Conservation (phyloP, 371 early-diverging fungal genomes). For the Catenaria anguillulae region DNA sequence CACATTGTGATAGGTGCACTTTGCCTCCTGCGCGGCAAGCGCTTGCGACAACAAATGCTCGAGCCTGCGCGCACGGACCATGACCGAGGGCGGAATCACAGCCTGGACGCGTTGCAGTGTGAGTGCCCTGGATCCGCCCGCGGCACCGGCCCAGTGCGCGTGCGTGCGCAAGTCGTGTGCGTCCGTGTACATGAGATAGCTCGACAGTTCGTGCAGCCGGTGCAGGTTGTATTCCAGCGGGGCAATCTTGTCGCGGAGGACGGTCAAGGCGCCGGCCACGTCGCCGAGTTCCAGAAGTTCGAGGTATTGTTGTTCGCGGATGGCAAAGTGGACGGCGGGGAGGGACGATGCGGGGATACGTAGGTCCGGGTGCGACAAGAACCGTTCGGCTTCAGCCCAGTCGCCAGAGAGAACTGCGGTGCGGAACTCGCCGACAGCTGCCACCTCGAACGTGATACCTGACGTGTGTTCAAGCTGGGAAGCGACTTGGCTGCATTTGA, state of each 20-base stretch:
- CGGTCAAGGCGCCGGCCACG: constrained; percentile 44
- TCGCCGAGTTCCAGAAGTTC: constrained; percentile 51
- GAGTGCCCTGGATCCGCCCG: constrained; percentile 49
- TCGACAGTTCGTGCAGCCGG: constrained; percentile 29
- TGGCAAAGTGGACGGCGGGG: not conserved
- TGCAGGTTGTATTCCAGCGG: constrained; percentile 45
- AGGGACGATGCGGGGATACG: constrained; percentile 17
- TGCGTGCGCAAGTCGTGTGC: constrained; percentile 32
- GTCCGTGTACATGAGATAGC: constrained; percentile 40
- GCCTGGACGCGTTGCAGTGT: constrained; percentile 51
- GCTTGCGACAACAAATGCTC: constrained; percentile 69
- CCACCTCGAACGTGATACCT: constrained; percentile 47
- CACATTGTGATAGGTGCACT: constrained; percentile 62
- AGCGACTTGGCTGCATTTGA: constrained; percentile 35
- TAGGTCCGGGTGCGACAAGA: constrained; percentile 30
- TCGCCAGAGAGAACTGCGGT: constrained; percentile 47
- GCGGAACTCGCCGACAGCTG: constrained; percentile 40
- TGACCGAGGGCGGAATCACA: constrained; percentile 47
- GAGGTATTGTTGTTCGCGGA: constrained; percentile 55
- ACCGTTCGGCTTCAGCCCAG: constrained; percentile 48
- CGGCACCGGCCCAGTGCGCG: constrained; percentile 64
- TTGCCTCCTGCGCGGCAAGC: constrained; percentile 45
- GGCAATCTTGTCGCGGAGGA: constrained; percentile 55
- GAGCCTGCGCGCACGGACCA: constrained; percentile 74
- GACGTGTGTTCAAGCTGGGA: constrained; percentile 50